Conservation (phyloP, 306 rosid genomes). For the Malus sylvestris region DNA sequence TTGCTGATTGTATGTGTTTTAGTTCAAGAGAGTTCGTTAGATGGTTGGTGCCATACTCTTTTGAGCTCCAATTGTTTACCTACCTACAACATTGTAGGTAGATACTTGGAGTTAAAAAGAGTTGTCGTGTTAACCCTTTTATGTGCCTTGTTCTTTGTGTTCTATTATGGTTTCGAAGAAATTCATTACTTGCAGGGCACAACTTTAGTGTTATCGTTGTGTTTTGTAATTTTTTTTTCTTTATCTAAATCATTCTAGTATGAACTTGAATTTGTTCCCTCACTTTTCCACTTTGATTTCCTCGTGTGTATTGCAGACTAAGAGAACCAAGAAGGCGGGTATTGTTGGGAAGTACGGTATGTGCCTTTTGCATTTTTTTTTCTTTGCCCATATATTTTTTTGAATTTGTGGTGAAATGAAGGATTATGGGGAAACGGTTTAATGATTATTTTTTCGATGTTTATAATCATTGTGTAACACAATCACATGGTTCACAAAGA, state of each 20-base stretch:
- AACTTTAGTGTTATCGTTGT: background rate
- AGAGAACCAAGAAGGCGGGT: conserved; percentile 93
- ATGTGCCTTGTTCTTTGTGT: background rate
- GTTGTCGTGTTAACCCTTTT: background rate
- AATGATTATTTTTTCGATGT: background rate
- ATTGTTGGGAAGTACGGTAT: conserved; percentile 82
- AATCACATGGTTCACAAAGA: too few relatives aligned
- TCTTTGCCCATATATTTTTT: background rate
- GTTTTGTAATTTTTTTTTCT: background rate
- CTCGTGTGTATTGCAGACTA: conserved; percentile 37
- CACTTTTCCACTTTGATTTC: background rate
- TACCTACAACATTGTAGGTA: background rate
- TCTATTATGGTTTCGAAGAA: background rate
- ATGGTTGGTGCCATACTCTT: background rate
- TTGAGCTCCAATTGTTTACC: background rate
- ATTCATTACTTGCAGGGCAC: too few relatives aligned
- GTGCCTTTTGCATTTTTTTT: background rate
- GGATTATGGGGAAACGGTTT: background rate
- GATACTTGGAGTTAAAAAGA: background rate
- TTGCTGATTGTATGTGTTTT: background rate
- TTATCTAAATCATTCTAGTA: background rate
- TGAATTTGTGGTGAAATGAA: background rate
- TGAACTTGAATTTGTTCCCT: background rate
- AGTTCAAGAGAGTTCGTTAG: background rate
- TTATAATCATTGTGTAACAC: background rate